Evolutionary conservation across 2,329 filamentous ascomycete genomes (phyloP), one percentile per base, ranked within the genome.

Genomic region (Diplodia seriata): DNA sequence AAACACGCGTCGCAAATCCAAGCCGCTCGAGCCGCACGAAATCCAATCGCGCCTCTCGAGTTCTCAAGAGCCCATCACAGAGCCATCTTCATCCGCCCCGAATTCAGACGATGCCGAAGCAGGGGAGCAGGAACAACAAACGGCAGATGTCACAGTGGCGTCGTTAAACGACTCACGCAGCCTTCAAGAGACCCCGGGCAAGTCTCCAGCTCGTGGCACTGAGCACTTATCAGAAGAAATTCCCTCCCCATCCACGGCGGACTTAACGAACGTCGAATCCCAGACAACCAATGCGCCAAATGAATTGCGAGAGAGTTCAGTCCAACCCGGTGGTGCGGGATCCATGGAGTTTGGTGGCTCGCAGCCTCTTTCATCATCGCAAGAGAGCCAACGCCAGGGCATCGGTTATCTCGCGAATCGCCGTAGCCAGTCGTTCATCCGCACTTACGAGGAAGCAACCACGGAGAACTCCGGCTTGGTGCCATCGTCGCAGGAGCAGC

Each of bases 1-100:
- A 79, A 97, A 96, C 79, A 92, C 96, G 78, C 88, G 94, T 73
- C 88, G 94, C 72, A 96, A 94, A 82, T 93, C 92, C 67, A 90
- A 92, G 73, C 93, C 94, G 56, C 85, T 97, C 47, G 75, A 78
- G 26, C 61, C 68, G 23, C 61, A 71, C 54, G 68, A 64, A 65
- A 70, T 72, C 26, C 74, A 77, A 29, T 77, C 76, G 18, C 66
- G 63, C 23, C 38, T 68, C 9, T 50, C 67, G 3, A 63, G 57
- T 26, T 68, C 66, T 23, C 57, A 54, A 36, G 59, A 53, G 11
- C 29, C 31, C 9, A 49, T 40, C 29, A 18, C 62, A 29, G 67
- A 68, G 31, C 55, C 62, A 40, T 68, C 56, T 9, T 68, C 66
- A 20, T 68, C 66, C 63, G 51, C 31, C 2, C 63, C 63, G 18